Conservation (phyloP, 1,139 yeast species). For the Kazachstania sp. region DNA sequence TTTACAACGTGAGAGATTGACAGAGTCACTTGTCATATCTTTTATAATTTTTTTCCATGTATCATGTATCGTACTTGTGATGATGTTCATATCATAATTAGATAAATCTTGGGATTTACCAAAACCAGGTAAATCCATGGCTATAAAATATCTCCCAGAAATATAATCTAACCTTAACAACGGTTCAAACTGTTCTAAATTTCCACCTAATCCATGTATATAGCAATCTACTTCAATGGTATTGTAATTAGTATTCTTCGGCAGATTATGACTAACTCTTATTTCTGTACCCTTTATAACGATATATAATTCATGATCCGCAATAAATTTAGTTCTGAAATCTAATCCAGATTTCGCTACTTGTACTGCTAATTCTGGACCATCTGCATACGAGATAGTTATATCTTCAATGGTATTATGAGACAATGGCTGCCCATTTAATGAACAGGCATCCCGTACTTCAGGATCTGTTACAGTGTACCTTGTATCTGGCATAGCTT, state of each 20-base stretch:
- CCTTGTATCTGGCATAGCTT: neutral
- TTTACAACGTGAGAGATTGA: neutral
- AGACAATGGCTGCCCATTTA: constrained; percentile 17
- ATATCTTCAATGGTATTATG: constrained; percentile 14
- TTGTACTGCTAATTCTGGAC: constrained; percentile 7
- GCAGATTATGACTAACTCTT: constrained; percentile 20
- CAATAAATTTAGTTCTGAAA: constrained; percentile 18
- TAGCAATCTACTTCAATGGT: constrained; percentile 32
- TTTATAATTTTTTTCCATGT: constrained; percentile 2
- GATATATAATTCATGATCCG: constrained; percentile 11
- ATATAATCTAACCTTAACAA: constrained; percentile 49
- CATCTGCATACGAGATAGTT: constrained; percentile 11
- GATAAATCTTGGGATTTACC: constrained; percentile 37
- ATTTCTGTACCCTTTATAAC: constrained; percentile 5
- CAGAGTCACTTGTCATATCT: neutral
- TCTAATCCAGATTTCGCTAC: constrained; percentile 12
- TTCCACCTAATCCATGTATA: constrained; percentile 68
- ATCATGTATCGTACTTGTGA: constrained; percentile 10
- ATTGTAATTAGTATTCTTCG: neutral
- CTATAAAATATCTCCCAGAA: constrained; percentile 38
- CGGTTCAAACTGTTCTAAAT: constrained; percentile 62
- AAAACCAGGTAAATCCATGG: constrained; percentile 64
- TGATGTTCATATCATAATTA: constrained; percentile 18
- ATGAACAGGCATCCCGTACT: constrained; percentile 9
- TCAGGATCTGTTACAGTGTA: neutral